Evolutionary conservation across 805 yeast species (phyloP).

Genomic region (Hanseniaspora thailandica): DNA sequence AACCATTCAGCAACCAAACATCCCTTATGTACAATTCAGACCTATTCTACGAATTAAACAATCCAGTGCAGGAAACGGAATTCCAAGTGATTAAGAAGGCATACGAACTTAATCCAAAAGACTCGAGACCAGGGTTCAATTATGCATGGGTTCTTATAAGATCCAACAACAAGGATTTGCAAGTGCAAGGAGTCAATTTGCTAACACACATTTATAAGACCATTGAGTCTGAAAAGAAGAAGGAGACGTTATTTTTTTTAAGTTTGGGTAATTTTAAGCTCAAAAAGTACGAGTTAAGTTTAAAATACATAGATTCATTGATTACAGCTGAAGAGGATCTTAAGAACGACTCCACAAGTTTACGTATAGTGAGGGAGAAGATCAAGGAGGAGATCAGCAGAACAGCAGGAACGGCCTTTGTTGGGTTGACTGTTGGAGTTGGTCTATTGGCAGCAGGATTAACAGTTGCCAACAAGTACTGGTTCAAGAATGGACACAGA

Average conservation of each 20-base stretch:
- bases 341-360: neutral
- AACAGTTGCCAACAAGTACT: neutral
- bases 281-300: constrained; percentile 76
- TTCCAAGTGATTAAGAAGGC: constrained; percentile 60
- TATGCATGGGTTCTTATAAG: constrained; percentile 94
- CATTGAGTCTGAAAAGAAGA: constrained; percentile 59
- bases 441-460: constrained; percentile 30
- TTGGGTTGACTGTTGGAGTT: constrained; percentile 73
- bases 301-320: constrained; percentile 71
- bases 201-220: constrained; percentile 59
- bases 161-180: constrained; percentile 49
- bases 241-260: constrained; percentile 81
- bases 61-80: constrained; percentile 57
- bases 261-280: constrained; percentile 79
- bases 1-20: neutral
- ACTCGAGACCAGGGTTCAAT: constrained; percentile 79
- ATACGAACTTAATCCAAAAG: constrained; percentile 60
- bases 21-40: neutral
- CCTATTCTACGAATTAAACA: constrained; percentile 25
- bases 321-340: constrained; percentile 44
- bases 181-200: constrained; percentile 66
- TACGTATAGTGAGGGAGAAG: constrained; percentile 47
- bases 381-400: constrained; percentile 75
- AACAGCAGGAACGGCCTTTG: constrained; percentile 80
- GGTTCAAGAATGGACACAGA: neutral